These are phyloP conservation scores for Psilocybe tampanensis DNA, from an alignment of 768 basidiomycete genomes.

Conservation along the genomic window DNA sequence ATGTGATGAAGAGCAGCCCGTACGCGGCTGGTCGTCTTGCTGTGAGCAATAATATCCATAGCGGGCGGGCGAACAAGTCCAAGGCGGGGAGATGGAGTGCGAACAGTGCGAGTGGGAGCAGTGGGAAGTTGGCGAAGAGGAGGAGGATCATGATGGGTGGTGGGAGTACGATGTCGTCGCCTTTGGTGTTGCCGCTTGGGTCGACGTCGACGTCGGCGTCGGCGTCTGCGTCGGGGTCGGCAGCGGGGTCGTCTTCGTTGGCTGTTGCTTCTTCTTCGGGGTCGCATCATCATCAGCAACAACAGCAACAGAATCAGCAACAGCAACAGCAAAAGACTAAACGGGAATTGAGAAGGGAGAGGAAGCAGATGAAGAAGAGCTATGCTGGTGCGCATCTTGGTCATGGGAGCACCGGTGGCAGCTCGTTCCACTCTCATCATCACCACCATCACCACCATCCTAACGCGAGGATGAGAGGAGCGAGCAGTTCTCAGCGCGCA, in stretches of 20 bases:
- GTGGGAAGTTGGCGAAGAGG: constrained; percentile 30
- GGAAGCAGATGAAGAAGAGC: constrained; percentile 66
- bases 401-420: too few species aligned
- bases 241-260: too few species aligned
- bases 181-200: constrained; percentile 46
- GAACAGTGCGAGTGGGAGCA: constrained; percentile 15
- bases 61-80: neutral
- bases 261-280: constrained; percentile 41
- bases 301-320: constrained; percentile 30
- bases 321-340: constrained; percentile 57
- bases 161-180: constrained; percentile 29
- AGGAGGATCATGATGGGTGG: constrained; percentile 27
- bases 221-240: constrained; percentile 49
- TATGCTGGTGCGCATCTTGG: constrained; percentile 38
- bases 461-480: constrained; percentile 61
- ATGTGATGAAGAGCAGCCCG: constrained; percentile 57
- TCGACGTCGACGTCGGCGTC: constrained; percentile 50
- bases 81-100: constrained; percentile 7
- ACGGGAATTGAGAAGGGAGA: constrained; percentile 69
- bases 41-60: neutral
- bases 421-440: constrained; percentile 30
- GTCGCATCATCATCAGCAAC: constrained; percentile 22
- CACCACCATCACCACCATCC: constrained; percentile 61
- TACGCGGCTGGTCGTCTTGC: constrained; percentile 38
- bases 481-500: constrained; percentile 53